Conservation (phyloP, 306 rosid genomes). For the Mimosa pudica region DNA sequence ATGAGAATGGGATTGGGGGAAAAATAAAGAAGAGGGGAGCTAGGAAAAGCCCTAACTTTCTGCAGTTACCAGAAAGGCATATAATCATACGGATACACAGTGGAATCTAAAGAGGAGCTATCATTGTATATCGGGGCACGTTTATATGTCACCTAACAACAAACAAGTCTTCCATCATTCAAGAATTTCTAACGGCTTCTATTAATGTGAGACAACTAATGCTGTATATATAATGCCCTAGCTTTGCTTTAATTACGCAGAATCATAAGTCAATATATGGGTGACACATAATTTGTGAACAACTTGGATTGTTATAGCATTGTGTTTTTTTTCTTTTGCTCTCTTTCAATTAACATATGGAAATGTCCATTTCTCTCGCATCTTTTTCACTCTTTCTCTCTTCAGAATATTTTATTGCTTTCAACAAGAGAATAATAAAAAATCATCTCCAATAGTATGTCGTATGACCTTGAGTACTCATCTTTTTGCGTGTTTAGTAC, state of each 20-base stretch:
- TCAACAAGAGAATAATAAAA: not conserved
- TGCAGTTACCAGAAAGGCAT: slow-evolving; percentile 38
- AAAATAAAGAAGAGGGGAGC: not conserved
- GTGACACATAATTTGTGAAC: not conserved
- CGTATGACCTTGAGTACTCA: not conserved
- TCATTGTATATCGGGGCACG: slow-evolving; percentile 46
- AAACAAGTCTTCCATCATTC: slow-evolving; percentile 48
- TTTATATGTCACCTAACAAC: slow-evolving; percentile 64
- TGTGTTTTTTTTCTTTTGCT: not conserved
- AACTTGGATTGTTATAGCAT: slow-evolving; percentile 8
- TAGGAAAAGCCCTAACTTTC: slow-evolving; percentile 19
- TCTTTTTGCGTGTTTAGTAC: not conserved
- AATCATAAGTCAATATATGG: not conserved
- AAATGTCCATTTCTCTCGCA: not conserved
- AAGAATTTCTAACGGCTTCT: slow-evolving; percentile 26
- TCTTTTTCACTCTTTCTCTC: not conserved
- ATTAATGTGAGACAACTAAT: slow-evolving; percentile 39
- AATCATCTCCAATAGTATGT: slow-evolving; percentile 29
- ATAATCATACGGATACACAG: slow-evolving; percentile 32
- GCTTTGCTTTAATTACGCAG: slow-evolving; percentile 31
- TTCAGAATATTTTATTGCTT: not conserved
- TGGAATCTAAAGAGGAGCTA: slow-evolving; percentile 44
- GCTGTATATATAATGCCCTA: slow-evolving; percentile 32
- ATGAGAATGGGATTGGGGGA: slow-evolving; percentile 9
- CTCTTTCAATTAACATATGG: not conserved